These are phyloP conservation scores for Euphrasia arctica DNA, from an alignment of 305 asterid species.

Conservation along the genomic window DNA sequence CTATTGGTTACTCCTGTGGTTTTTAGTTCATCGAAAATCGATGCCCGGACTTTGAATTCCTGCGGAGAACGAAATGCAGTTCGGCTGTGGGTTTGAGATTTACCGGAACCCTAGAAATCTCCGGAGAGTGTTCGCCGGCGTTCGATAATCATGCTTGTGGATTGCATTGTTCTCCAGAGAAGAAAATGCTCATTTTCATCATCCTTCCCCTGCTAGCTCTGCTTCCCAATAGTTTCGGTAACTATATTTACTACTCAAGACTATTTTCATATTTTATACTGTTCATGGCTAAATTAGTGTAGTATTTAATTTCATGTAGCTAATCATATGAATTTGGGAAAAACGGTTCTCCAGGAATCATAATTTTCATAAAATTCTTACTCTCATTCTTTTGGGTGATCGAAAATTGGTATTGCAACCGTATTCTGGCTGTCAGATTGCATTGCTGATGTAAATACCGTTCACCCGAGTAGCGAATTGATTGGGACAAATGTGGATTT, in stretches of 20 bases:
- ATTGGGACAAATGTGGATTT: not conserved
- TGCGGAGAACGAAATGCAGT: constrained; percentile 27
- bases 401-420: not conserved
- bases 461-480: not conserved
- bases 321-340: not conserved
- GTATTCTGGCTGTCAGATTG: not conserved
- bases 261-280: not conserved
- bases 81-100: constrained; percentile 26
- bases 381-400: not conserved
- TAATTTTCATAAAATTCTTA: not conserved
- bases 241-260: not conserved
- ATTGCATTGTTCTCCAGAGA: constrained; percentile 40
- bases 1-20: not conserved
- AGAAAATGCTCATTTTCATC: constrained; percentile 49
- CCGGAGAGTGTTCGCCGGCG: constrained; percentile 21
- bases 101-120: constrained; percentile 26
- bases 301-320: not conserved
- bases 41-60: not conserved
- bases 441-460: not conserved
- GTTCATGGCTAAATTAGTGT: not conserved
- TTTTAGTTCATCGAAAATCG: not conserved
- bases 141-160: constrained; percentile 40
- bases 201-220: constrained; percentile 39
- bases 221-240: constrained; percentile 46
- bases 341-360: not conserved